phyloP scores from a whole-genome alignment of 2,329 filamentous ascomycete species.

The Cytospora schulzeri region DNA sequence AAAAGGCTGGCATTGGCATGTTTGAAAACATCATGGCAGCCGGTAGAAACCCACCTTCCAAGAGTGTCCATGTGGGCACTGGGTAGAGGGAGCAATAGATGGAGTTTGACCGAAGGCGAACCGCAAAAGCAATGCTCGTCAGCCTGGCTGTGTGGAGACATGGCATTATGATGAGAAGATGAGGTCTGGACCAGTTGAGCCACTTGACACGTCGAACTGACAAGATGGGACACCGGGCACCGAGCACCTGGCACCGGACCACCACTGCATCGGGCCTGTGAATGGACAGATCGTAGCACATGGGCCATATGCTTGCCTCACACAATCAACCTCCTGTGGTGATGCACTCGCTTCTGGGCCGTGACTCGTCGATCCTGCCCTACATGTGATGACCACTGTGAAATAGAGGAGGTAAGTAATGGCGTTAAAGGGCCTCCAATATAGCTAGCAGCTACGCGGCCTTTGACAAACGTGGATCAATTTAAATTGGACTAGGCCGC shows the following conservation, averaged over 20 bases:
- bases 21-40: slow-evolving; percentile 22
- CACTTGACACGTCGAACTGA: slow-evolving; percentile 18
- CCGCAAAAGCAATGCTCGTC: slow-evolving; percentile 8
- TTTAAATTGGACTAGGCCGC: neutral
- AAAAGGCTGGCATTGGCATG: slow-evolving; percentile 17
- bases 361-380: slow-evolving; percentile 16
- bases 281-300: slow-evolving; percentile 14
- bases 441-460: neutral
- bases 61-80: slow-evolving; percentile 11
- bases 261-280: slow-evolving; percentile 15
- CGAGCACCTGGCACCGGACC: neutral
- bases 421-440: neutral
- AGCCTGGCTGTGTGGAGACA: slow-evolving; percentile 10
- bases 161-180: slow-evolving; percentile 2
- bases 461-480: neutral
- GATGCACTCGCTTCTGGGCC: neutral
- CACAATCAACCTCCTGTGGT: slow-evolving; percentile 8
- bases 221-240: slow-evolving; percentile 9
- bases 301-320: slow-evolving; percentile 8
- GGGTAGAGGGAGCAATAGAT: slow-evolving; percentile 6
- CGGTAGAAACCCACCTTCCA: slow-evolving; percentile 18
- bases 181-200: neutral
- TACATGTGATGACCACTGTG: neutral
- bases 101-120: slow-evolving; percentile 16
- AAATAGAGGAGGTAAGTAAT: slow-evolving; percentile 1